phyloP scores from a whole-genome alignment of 176 grass and related monocot genomes.

The Phoenix roebelenii region DNA sequence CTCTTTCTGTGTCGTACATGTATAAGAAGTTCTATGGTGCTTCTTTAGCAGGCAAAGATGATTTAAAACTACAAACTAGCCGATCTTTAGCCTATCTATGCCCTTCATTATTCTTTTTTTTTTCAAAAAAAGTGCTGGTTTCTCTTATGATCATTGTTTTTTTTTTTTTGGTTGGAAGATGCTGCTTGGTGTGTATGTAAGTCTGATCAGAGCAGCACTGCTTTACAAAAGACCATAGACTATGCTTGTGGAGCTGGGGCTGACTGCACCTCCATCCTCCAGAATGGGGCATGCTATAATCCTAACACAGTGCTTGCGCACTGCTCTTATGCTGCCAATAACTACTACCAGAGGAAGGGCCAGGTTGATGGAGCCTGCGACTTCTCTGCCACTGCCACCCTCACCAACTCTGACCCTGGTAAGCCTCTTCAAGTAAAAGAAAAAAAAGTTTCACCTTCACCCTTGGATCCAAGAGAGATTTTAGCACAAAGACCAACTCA shows the following conservation, averaged over 20 bases:
- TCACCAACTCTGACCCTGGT: conserved; percentile 75
- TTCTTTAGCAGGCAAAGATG: too few relatives aligned
- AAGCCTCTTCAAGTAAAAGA: neutral
- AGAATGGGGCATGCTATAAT: conserved; percentile 63
- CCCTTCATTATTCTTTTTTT: too few relatives aligned
- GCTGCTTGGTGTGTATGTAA: conserved; percentile 80
- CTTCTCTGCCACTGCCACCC: conserved; percentile 52
- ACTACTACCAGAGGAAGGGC: conserved; percentile 78
- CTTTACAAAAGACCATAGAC: conserved; percentile 86
- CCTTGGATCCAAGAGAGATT: neutral
- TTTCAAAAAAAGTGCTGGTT: too few relatives aligned
- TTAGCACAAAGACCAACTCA: conserved; percentile 2
- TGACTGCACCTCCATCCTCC: conserved; percentile 48
- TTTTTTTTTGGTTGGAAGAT: conserved; percentile 28
- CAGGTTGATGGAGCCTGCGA: conserved; percentile 51
- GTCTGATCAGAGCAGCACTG: conserved; percentile 33
- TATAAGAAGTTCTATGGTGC: too few relatives aligned
- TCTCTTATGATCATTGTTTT: too few relatives aligned
- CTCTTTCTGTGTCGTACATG: too few relatives aligned
- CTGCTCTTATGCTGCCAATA: conserved; percentile 94
- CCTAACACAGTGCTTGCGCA: conserved; percentile 59
- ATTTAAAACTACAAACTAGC: too few relatives aligned
- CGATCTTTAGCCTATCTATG: too few relatives aligned
- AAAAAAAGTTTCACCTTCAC: neutral
- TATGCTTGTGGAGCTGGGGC: conserved; percentile 88